Base-by-base conservation (phyloP, 495 filamentous ascomycete genomes). In the Aspergillus heteromorphus region DNA sequence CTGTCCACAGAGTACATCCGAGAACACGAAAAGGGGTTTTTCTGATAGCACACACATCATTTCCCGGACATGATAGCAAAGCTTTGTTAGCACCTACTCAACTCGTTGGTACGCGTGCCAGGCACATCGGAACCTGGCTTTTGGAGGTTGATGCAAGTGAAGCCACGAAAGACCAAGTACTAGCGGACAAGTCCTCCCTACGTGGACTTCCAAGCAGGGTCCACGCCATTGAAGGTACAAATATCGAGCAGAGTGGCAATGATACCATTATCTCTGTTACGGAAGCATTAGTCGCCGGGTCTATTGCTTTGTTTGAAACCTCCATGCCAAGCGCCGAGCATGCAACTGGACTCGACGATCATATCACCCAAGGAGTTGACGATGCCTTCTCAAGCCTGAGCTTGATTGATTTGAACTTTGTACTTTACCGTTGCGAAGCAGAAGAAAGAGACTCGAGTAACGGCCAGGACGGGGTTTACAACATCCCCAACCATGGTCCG, bases 261-360 rank as follows among this genome's bases (percentile, higher is more conserved):
- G 84, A 87, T 42, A 91, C 90, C n/a, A 79, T 83, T 36, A 88
- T 98, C 53, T 84, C 82, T 5, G 82, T 95, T n/a, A 83, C 86
- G 6, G 82, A 89, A 17, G 79, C 80, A 40, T 92, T 99, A 62
- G 87, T 89, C 16, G 91, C 95, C 20, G 95, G 95, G 57, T 92
- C 89, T 57, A 93, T 97, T 56, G 91, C 95, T 18, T 72, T 99
- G 2, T 95, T 96, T 57, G 89, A 97, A 73, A 99, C 95, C 0
- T 96, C 85, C 84, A 92, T 97, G 47, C 91, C 91, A 5, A 80
- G 79, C 7, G 85, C 87, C 4, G 88, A 96, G 56, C 87, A 92
- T 63, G 82, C 84, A 1, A 75, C 83, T 25, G 90, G 89, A 14
- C 73, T 97, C 14, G 92, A 96, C 63, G 84, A 80, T 43, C 93